Evolutionary conservation across 2,329 filamentous ascomycete genomes (phyloP).

Genomic region (Neopestalotiopsis sp.): DNA sequence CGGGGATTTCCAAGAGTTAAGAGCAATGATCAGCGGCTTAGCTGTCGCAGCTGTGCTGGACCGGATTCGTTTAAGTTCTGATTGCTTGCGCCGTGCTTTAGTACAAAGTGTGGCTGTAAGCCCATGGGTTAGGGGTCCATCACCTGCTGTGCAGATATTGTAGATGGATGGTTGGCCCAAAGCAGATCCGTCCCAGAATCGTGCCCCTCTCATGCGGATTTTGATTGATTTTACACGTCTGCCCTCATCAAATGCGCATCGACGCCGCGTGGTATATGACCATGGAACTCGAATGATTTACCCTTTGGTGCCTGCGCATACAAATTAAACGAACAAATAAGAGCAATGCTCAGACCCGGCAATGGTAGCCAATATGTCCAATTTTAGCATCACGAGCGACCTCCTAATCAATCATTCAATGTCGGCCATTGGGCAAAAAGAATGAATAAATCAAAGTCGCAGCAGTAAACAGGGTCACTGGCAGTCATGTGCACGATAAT

Average conservation of each 20-base stretch:
- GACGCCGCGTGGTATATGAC: not conserved
- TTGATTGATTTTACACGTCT: not conserved
- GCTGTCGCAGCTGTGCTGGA: too few species aligned
- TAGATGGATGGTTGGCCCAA: too few species aligned
- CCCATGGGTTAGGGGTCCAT: not conserved
- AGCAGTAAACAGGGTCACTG: not conserved
- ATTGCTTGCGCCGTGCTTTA: not conserved
- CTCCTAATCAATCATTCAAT: not conserved
- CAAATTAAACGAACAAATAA: not conserved
- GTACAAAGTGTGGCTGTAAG: not conserved
- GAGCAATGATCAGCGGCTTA: too few species aligned
- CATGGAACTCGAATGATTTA: not conserved
- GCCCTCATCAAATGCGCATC: not conserved
- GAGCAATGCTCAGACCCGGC: not conserved
- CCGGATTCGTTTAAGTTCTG: not conserved
- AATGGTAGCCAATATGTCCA: slow-evolving; percentile 11
- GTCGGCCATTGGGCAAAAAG: not conserved
- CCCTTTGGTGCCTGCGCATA: not conserved
- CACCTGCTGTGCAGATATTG: not conserved
- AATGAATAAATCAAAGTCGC: not conserved
- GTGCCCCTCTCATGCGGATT: too few species aligned
- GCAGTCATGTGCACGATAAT: not conserved
- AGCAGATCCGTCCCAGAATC: too few species aligned
- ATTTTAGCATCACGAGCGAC: slow-evolving; percentile 11
- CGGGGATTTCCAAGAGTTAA: too few species aligned